phyloP scores from a whole-genome alignment of 2,329 filamentous ascomycete genomes.

The Elsinoe batatas region DNA sequence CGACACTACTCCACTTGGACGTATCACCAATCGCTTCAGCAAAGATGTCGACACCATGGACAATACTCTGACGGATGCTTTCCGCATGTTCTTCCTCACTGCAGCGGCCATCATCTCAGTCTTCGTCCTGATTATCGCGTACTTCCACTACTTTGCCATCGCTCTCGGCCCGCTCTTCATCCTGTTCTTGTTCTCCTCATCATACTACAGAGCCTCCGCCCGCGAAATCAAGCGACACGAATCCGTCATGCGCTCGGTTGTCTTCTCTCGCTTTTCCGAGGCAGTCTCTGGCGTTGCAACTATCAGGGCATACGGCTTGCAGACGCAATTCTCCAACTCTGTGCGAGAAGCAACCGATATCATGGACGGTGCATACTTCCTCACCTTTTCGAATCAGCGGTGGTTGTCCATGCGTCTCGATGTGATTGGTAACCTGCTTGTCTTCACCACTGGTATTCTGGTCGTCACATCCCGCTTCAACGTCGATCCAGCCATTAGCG shows the following conservation, averaged over 20 bases:
- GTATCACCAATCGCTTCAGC: constrained; percentile 93
- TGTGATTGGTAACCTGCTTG: constrained; percentile 69
- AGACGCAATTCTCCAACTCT: constrained; percentile 60
- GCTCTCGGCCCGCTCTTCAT: constrained; percentile 60
- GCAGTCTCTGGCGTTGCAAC: constrained; percentile 73
- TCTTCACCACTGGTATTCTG: constrained; percentile 80
- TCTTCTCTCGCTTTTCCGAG: constrained; percentile 88
- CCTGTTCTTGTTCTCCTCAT: constrained; percentile 70
- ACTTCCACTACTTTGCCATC: constrained; percentile 79
- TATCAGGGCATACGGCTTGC: constrained; percentile 81
- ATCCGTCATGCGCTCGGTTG: constrained; percentile 71
- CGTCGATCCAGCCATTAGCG: constrained; percentile 73
- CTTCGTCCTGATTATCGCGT: constrained; percentile 86
- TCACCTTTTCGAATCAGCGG: constrained; percentile 90
- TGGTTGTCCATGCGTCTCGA: constrained; percentile 86
- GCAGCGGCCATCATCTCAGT: constrained; percentile 72
- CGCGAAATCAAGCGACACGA: constrained; percentile 93
- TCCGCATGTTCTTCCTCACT: constrained; percentile 87
- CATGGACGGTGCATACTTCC: constrained; percentile 89
- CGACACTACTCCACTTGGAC: constrained; percentile 88
- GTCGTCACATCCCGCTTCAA: constrained; percentile 85
- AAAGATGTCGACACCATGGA: constrained; percentile 96
- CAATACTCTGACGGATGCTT: constrained; percentile 77
- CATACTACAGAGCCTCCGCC: constrained; percentile 83
- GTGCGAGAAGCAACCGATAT: constrained; percentile 69